Conservation (phyloP, 2,329 filamentous ascomycete species). For the Cordyceps javanica region DNA sequence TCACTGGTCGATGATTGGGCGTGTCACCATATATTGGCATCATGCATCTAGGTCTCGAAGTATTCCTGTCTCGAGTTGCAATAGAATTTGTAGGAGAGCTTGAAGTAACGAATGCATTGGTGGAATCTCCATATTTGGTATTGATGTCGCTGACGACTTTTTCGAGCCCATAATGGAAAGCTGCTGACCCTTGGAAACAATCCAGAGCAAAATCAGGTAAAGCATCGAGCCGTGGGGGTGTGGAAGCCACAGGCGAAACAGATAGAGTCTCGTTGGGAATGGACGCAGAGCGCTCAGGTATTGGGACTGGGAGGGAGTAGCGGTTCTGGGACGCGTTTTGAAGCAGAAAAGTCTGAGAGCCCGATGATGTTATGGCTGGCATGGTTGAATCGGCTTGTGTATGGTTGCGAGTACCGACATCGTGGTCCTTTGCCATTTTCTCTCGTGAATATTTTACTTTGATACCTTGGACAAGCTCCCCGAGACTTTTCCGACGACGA, state of each 20-base stretch:
- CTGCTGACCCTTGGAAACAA: conserved; percentile 22
- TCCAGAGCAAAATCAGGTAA: conserved; percentile 21
- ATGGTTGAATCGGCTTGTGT: neutral
- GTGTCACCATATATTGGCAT: conserved; percentile 5
- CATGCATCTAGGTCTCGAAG: conserved; percentile 16
- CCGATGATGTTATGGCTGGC: neutral
- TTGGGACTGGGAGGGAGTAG: conserved; percentile 2
- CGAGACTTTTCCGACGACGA: conserved; percentile 23
- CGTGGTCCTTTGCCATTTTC: conserved; percentile 10
- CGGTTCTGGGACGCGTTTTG: neutral
- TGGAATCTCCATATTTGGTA: conserved; percentile 20
- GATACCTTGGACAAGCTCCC: conserved; percentile 24
- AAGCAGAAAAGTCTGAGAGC: neutral
- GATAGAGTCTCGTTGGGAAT: neutral
- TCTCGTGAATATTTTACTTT: conserved; percentile 23
- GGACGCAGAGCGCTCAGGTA: conserved; percentile 5
- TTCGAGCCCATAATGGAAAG: conserved; percentile 25
- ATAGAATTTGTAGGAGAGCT: conserved; percentile 3
- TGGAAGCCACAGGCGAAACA: neutral
- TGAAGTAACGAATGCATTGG: conserved; percentile 1
- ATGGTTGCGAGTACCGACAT: neutral
- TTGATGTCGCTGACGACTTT: conserved; percentile 25
- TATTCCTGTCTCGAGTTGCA: conserved; percentile 11
- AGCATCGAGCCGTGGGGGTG: conserved; percentile 24
- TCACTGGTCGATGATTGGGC: neutral